Percentiles rank a stretch among this genome's conserved stretches.
These are phyloP conservation scores for Madurella mycetomatis DNA, from an alignment of 2,329 filamentous ascomycete genomes.

Conservation along the genomic window DNA sequence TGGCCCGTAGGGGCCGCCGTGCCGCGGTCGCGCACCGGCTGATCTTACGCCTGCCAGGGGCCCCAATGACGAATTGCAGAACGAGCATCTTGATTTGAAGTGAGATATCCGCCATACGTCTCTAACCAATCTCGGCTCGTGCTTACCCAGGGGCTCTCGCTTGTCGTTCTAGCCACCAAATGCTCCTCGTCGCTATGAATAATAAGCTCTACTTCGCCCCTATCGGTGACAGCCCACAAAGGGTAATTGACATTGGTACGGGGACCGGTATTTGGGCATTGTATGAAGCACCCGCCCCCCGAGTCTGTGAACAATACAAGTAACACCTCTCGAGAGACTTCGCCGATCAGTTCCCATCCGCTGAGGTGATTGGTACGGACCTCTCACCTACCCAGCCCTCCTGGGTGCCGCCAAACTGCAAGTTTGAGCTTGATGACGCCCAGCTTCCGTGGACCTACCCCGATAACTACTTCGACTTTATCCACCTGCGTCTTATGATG, in stretches of 20 bases:
- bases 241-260: conserved; percentile 4
- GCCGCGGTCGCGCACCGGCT: too few species aligned
- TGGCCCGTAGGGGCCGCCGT: too few species aligned
- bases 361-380: not conserved
- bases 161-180: conserved; percentile 1
- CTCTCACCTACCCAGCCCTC: not conserved
- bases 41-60: not conserved
- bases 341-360: not conserved
- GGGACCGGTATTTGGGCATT: conserved; percentile 2
- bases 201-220: conserved; percentile 4
- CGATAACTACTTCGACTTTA: conserved; percentile 1
- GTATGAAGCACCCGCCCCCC: not conserved
- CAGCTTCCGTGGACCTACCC: not conserved
- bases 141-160: too few species aligned
- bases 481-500: conserved; percentile 2
- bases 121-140: not conserved
- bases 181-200: conserved; percentile 2
- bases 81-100: conserved; percentile 5
- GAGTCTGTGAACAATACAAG: not conserved
- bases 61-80: conserved; percentile 2
- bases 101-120: not conserved
- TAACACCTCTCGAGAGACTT: not conserved
- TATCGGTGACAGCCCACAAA: not conserved
- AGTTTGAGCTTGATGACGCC: conserved; percentile 1
- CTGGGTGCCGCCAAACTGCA: conserved; percentile 4